A percentile compares a stretch with the other conserved stretches of the same genome.
Evolutionary conservation across 805 yeast species (phyloP).

Genomic region (Yamadazyma akitaensis): DNA sequence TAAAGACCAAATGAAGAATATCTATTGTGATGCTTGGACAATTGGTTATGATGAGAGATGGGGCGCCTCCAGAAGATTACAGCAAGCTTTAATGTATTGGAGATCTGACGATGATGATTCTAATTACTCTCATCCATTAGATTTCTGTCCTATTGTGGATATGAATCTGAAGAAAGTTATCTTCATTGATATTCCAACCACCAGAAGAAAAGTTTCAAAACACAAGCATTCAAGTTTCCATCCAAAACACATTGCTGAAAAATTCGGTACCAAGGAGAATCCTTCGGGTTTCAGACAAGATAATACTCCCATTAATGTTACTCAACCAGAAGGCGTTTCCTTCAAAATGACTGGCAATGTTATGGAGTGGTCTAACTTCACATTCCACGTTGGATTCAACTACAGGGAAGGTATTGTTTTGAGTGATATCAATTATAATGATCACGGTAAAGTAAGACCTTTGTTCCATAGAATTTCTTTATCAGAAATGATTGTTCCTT

Average conservation of each 20-base stretch:
- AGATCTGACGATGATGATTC: constrained; percentile 75
- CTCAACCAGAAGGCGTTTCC: constrained; percentile 82
- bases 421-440: constrained; percentile 69
- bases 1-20: constrained; percentile 53
- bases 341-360: constrained; percentile 67
- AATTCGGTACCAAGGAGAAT: constrained; percentile 49
- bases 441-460: constrained; percentile 70
- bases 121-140: constrained; percentile 71
- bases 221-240: constrained; percentile 68
- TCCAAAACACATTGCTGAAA: constrained; percentile 58
- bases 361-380: constrained; percentile 75
- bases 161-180: constrained; percentile 66
- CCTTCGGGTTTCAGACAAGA: constrained; percentile 56
- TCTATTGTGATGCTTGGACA: constrained; percentile 68
- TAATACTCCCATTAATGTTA: constrained; percentile 62
- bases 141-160: constrained; percentile 80
- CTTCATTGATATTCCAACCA: constrained; percentile 69
- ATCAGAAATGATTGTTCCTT: constrained; percentile 83
- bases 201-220: constrained; percentile 69
- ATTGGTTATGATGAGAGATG: constrained; percentile 74
- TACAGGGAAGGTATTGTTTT: constrained; percentile 83
- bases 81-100: constrained; percentile 79
- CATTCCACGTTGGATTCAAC: constrained; percentile 78
- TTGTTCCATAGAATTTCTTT: constrained; percentile 76
- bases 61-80: constrained; percentile 72